Base-by-base conservation (phyloP, 495 filamentous ascomycete species). In the Copromyces sp. region DNA sequence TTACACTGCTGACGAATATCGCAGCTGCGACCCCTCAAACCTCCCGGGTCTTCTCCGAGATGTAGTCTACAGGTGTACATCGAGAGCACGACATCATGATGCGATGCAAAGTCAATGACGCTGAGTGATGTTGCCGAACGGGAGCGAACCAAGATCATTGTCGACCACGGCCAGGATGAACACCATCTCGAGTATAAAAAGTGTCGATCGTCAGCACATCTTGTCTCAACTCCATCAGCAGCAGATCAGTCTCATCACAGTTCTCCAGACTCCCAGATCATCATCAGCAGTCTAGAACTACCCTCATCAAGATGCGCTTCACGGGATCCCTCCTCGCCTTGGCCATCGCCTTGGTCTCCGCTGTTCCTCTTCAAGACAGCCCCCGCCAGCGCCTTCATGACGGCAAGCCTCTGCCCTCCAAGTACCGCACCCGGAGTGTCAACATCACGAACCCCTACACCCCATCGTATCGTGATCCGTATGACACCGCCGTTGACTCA, bases 401-500 rank as follows among this genome's bases (percentile, higher is more conserved):
- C 72, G 84, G 84, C 70, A 78, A 82, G 70, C 78, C 81, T 1
- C 75, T 86, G 24, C 85, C 85, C 17, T 68, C 81, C 71, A 83
- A 82, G 70, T 86, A 81, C 68, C 74, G 75, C 38, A 78, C 77
- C 61, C 78, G 76, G 29, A 61, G 29, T 61, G 70, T 74, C 72
- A 77, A 77, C 68, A 16, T 74, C 32, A 75, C 79, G 42, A 74
- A 77, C n/a, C 85, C 85, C 9, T 87, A 87, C 71, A 83, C 77
- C 9, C 84, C 84, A 7, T 83, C 74, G 8, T 76, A 80, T 68
- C 80, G 76, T 61, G 84, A 87, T 40, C 83, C 84, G 3, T 79
- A 81, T 37, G 85, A 87, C 72, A 78, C 71, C 37, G 81, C 84
- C 11, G 79, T 91, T 11, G 90, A 92, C 76, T 72, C 88, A 3